These are phyloP conservation scores for Rhizopus sp. DNA, from an alignment of 371 early-diverging fungal species.

Conservation along the genomic window DNA sequence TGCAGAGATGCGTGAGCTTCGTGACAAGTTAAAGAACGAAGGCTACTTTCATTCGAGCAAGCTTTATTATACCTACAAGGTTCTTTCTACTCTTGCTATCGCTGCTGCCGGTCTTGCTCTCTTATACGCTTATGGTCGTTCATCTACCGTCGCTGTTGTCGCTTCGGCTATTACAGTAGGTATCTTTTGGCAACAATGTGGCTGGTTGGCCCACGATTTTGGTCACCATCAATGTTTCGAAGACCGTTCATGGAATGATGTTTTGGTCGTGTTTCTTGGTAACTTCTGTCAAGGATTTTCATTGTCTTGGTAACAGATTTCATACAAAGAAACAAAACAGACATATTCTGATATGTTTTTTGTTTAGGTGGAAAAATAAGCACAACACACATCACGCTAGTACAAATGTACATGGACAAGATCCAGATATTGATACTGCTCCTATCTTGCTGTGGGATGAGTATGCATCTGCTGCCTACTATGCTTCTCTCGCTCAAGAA, in stretches of 20 bases:
- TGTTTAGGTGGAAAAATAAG: conserved; percentile 83
- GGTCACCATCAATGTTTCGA: conserved; percentile 84
- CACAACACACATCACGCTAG: conserved; percentile 89
- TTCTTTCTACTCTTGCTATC: conserved; percentile 59
- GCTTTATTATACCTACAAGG: conserved; percentile 69
- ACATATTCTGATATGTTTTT: background rate
- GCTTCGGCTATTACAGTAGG: conserved; percentile 66
- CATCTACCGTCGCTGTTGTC: conserved; percentile 57
- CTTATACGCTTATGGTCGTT: conserved; percentile 55
- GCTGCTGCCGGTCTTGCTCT: conserved; percentile 55
- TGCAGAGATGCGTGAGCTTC: conserved; percentile 68
- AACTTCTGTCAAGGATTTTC: conserved; percentile 81
- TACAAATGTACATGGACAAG: conserved; percentile 81
- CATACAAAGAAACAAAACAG: background rate
- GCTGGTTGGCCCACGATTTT: conserved; percentile 89
- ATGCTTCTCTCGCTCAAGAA: conserved; percentile 56
- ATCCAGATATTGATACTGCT: conserved; percentile 90
- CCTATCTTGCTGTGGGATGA: conserved; percentile 86
- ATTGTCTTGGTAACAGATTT: conserved; percentile 54
- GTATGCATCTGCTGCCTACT: conserved; percentile 75
- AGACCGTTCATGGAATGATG: conserved; percentile 66
- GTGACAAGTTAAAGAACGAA: conserved; percentile 55
- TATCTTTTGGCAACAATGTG: conserved; percentile 86
- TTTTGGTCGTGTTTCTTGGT: conserved; percentile 73
- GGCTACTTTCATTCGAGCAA: conserved; percentile 73